Evolutionary conservation across 2,329 filamentous ascomycete species (phyloP), one percentile per base, ranked within the genome.

Genomic region (Lasiodiplodia theobromae): DNA sequence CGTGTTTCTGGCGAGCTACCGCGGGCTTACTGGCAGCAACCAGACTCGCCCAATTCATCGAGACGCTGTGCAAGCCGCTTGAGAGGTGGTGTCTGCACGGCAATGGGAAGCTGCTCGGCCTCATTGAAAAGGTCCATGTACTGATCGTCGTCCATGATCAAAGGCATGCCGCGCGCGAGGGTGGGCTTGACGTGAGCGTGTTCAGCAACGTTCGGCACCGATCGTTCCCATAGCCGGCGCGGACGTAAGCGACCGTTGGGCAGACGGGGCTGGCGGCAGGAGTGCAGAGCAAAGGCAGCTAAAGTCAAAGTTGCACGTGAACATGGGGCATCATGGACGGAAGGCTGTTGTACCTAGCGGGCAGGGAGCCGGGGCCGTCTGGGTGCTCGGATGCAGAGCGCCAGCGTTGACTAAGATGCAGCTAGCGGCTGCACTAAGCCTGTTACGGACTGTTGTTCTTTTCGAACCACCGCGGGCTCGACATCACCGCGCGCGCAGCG

Each of bases 1-100:
- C 21, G 4, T 16, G 8, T 14, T 52, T 12, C 5, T 6, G 1
- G 37, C 14, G 38, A 28, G 23, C n/a, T 23, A 63, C 25, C 10
- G 12, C n/a, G 28, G 8, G 37, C 89, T 81, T 88, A 96, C 93
- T 94, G 91, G 84, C 90, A 93, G 78, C 92, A 96, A 18, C 93
- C 93, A 69, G 87, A 87, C 69, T 86, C 83, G 72, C 91, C 88
- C 73, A 96, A 84, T 74, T 96, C 92, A 77, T 96, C 92, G 47
- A 97, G 80, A 68, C 92, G 87, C 74, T 90, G 87, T 40, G 89
- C 86, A 23, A 97, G 85, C 68, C 91, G 88, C 78, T 91, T 92
- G 67, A 87, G 84, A 14, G 86, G 83, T 37, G 86, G 83, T 4
- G 84, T 79, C 7, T 83, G 73, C 28, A 86, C 80, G 14, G 86